A percentile compares a stretch with the other conserved stretches of the same genome.
Conservation (phyloP, 2,329 filamentous ascomycete species). For the Fusarium sp. region DNA sequence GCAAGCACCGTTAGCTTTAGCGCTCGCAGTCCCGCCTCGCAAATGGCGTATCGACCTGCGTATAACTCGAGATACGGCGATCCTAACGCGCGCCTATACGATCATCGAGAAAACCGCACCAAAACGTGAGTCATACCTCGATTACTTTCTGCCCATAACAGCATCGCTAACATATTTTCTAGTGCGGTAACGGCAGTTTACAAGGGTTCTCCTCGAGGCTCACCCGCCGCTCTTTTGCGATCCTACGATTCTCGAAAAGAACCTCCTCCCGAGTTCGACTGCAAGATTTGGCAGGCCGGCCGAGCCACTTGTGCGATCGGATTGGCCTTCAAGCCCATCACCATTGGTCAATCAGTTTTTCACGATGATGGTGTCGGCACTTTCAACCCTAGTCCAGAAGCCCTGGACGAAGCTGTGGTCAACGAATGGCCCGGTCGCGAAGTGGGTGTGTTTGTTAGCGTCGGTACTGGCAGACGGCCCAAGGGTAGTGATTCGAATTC, state of each 20-base stretch:
- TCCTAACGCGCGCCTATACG: slow-evolving; percentile 87
- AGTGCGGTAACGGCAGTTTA: slow-evolving; percentile 93
- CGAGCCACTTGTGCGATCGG: slow-evolving; percentile 92
- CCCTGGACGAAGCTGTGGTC: slow-evolving; percentile 87
- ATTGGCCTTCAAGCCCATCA: slow-evolving; percentile 94
- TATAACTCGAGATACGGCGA: slow-evolving; percentile 75
- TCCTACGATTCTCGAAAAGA: slow-evolving; percentile 97
- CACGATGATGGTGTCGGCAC: slow-evolving; percentile 91
- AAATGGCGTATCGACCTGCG: slow-evolving; percentile 60
- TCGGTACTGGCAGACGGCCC: slow-evolving; percentile 90
- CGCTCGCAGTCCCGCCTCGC: slow-evolving; percentile 67
- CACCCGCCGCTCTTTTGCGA: slow-evolving; percentile 77
- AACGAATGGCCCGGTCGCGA: slow-evolving; percentile 97
- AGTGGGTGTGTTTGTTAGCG: slow-evolving; percentile 88
- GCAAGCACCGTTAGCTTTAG: slow-evolving; percentile 86
- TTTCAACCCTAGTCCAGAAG: slow-evolving; percentile 88
- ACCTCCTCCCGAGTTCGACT: slow-evolving; percentile 88
- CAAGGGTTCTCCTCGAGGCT: slow-evolving; percentile 77
- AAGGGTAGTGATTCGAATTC: slow-evolving; percentile 71
- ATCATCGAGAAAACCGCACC: slow-evolving; percentile 83
- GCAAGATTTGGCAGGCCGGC: slow-evolving; percentile 96
- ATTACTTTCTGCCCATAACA: background rate
- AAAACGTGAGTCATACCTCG: slow-evolving; percentile 75
- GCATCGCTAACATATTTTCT: slow-evolving; percentile 22
- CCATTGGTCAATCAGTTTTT: slow-evolving; percentile 92